Evolutionary conservation across 805 yeast genomes (phyloP).

Genomic region (Wilhelminamyces savonicus): DNA sequence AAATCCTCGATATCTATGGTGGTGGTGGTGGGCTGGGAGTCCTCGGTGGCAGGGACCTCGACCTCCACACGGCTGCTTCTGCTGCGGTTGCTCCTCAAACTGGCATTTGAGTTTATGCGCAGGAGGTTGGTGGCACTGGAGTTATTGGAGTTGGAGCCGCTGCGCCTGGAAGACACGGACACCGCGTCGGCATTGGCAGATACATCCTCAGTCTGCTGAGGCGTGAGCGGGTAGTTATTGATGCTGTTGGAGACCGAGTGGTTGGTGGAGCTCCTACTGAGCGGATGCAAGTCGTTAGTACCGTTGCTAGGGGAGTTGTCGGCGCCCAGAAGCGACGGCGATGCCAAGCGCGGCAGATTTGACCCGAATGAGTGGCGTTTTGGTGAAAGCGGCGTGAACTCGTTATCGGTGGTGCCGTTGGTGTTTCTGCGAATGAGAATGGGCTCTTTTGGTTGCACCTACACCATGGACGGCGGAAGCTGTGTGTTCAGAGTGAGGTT

Average conservation of each 20-base stretch:
- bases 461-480: slow-evolving; percentile 65
- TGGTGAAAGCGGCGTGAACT: slow-evolving; percentile 13
- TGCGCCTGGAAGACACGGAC: too few relatives aligned
- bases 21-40: slow-evolving; percentile 7
- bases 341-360: too few relatives aligned
- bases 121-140: slow-evolving; percentile 7
- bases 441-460: slow-evolving; percentile 67
- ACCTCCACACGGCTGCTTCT: too few relatives aligned
- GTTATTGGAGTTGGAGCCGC: too few relatives aligned
- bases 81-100: too few relatives aligned
- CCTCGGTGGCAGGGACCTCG: too few relatives aligned
- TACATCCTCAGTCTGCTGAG: slow-evolving; percentile 7
- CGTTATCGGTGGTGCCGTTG: slow-evolving; percentile 24
- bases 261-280: slow-evolving; percentile 7
- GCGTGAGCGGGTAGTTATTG: slow-evolving; percentile 12
- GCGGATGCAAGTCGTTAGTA: slow-evolving; percentile 9
- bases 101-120: slow-evolving; percentile 3
- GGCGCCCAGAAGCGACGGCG: too few relatives aligned
- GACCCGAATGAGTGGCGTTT: slow-evolving; percentile 9
- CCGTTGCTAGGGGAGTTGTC: too few relatives aligned
- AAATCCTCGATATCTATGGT: slow-evolving; percentile 69
- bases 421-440: slow-evolving; percentile 53
- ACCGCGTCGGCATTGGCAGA: background rate
- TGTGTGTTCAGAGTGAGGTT: slow-evolving; percentile 12
- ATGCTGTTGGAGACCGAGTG: slow-evolving; percentile 11